These are phyloP conservation scores for Fusarium fracticaudum DNA, from an alignment of 2,329 filamentous ascomycete genomes.

Conservation along the genomic window DNA sequence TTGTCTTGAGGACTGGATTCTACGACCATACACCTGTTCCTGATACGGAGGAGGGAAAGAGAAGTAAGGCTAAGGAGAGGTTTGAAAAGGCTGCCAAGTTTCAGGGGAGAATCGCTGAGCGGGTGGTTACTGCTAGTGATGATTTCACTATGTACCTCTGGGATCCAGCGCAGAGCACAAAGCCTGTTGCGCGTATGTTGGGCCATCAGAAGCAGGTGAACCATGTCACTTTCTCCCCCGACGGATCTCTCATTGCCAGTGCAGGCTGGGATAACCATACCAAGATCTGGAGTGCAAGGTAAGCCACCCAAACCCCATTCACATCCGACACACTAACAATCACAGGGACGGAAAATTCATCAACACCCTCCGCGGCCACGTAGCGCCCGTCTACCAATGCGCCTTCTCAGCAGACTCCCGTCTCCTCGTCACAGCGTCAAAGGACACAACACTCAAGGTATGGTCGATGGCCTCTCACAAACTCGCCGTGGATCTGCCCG, in stretches of 20 bases:
- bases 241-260: slow-evolving; percentile 87
- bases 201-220: slow-evolving; percentile 98
- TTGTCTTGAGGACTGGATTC: slow-evolving; percentile 84
- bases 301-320: slow-evolving; percentile 41
- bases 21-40: slow-evolving; percentile 83
- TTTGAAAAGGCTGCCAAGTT: slow-evolving; percentile 87
- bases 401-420: slow-evolving; percentile 92
- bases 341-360: slow-evolving; percentile 77
- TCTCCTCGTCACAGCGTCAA: slow-evolving; percentile 86
- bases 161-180: slow-evolving; percentile 81
- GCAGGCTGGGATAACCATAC: slow-evolving; percentile 94
- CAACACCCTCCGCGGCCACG: slow-evolving; percentile 87
- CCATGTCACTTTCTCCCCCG: slow-evolving; percentile 92
- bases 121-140: slow-evolving; percentile 89
- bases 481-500: slow-evolving; percentile 81
- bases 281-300: slow-evolving; percentile 86
- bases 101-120: slow-evolving; percentile 80
- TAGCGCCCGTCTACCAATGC: slow-evolving; percentile 89
- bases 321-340: slow-evolving; percentile 20
- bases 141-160: slow-evolving; percentile 98
- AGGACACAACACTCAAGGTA: slow-evolving; percentile 93
- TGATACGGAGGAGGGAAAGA: slow-evolving; percentile 73
- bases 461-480: slow-evolving; percentile 92
- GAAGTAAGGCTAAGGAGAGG: slow-evolving; percentile 78
- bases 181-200: slow-evolving; percentile 87